Percentiles rank a stretch among this genome's conserved stretches.
Conservation (phyloP, 192 early-diverging fungal genomes). For the Backusella sp. region DNA sequence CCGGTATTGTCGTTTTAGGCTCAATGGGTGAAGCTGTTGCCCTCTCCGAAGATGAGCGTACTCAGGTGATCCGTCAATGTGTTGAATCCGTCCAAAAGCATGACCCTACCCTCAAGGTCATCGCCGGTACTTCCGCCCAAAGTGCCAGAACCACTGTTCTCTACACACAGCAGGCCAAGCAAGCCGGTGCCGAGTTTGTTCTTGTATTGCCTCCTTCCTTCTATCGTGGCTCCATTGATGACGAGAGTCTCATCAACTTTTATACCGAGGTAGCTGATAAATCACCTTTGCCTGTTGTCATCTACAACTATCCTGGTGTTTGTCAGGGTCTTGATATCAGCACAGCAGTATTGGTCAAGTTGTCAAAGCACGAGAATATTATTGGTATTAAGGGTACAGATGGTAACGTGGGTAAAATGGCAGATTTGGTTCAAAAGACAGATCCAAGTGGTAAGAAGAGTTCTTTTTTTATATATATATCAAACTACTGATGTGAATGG, state of each 20-base stretch:
- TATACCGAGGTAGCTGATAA: slow-evolving; percentile 28
- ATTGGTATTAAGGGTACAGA: slow-evolving; percentile 39
- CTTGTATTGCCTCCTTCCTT: slow-evolving; percentile 37
- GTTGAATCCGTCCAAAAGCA: slow-evolving; percentile 15
- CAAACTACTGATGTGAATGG: not conserved
- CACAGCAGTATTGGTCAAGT: slow-evolving; percentile 9
- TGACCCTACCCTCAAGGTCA: slow-evolving; percentile 23
- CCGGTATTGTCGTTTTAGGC: slow-evolving; percentile 35
- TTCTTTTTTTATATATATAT: not conserved
- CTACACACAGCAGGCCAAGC: slow-evolving; percentile 27
- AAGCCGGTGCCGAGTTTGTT: slow-evolving; percentile 28
- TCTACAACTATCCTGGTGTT: slow-evolving; percentile 42
- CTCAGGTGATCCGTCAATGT: slow-evolving; percentile 13
- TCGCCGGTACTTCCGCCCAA: slow-evolving; percentile 29
- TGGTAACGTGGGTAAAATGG: slow-evolving; percentile 42
- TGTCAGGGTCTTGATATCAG: slow-evolving; percentile 36
- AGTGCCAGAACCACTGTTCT: slow-evolving; percentile 29
- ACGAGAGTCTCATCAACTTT: slow-evolving; percentile 20
- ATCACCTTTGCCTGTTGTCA: slow-evolving; percentile 38
- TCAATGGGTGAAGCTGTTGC: slow-evolving; percentile 40
- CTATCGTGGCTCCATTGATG: slow-evolving; percentile 24
- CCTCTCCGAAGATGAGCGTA: slow-evolving; percentile 35
- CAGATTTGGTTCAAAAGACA: slow-evolving; percentile 27
- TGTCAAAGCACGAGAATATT: slow-evolving; percentile 36
- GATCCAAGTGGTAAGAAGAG: slow-evolving; percentile 13